Evolutionary conservation across 768 basidiomycete genomes (phyloP), one percentile per base, ranked within the genome.

Genomic region (Coprinellus aureogranulatus): DNA sequence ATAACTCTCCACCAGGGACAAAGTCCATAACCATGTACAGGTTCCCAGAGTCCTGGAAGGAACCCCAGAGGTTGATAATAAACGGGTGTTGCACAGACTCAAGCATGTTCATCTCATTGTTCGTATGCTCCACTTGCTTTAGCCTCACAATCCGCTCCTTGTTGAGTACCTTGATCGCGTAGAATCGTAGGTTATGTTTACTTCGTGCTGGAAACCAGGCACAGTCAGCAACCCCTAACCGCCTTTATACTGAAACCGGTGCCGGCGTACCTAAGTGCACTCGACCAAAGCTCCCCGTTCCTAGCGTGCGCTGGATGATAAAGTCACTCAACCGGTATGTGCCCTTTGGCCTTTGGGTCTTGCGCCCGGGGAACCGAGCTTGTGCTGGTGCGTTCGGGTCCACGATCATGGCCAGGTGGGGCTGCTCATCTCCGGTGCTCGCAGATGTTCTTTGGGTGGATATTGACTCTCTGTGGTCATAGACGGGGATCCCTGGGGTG

Each of bases 21-120:
- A 92, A 98, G 76, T 88, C 95, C 86, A 98, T 91, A 55, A 98
- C 89, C 92, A 99, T 96, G 78, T 98, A 99, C 14, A 98, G 81
- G 70, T 98, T 98, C 20, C 89, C 73, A 31, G 85, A 71, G 67
- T 98, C 97, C 68, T 98, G 97, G 69, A 95, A 95, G 3, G 87
- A 85, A 31, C 95, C 95, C 94, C 94, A 98, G 4, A 98, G 84
- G 69, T 95, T 98, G 76, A 98, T 86, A 64, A 98, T 91, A 73
- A 98, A 93, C 1, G 94, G 89, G 70, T 98, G 93, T 57, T 92
- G 86, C 4, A 97, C 88, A 23, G 81, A 81, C 48, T 87, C 83
- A 37, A 99, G 84, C 73, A 98, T 94, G 49, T 78, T 78, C 64
- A 93, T 88, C 72, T 99, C 97, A 64, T 91, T 94, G 70, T 95